phyloP scores from a whole-genome alignment of 208 protist species.

The Naegleria lovaniensis region DNA sequence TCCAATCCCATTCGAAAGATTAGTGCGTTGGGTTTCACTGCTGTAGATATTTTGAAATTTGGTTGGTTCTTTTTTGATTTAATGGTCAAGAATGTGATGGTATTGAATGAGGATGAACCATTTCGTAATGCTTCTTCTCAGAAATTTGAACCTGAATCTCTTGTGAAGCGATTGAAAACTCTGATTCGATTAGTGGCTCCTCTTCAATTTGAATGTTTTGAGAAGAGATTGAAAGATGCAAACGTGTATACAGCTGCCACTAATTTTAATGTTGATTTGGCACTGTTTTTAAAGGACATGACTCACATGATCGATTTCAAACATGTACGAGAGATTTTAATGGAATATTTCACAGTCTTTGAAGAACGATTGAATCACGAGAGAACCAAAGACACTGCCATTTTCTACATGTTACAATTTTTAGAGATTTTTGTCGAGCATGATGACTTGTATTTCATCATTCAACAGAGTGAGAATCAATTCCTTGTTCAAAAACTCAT shows the following conservation, averaged over 20 bases:
- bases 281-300: not conserved
- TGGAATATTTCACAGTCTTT: not conserved
- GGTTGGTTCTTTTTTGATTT: conserved; percentile 21
- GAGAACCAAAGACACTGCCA: not conserved
- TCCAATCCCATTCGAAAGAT: not conserved
- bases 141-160: not conserved
- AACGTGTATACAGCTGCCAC: not conserved
- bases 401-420: not conserved
- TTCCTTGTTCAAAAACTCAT: not conserved
- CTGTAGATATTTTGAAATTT: not conserved
- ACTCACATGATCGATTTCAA: not conserved
- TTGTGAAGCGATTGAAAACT: not conserved
- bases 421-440: not conserved
- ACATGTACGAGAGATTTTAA: not conserved
- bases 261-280: not conserved
- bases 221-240: not conserved
- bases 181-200: not conserved
- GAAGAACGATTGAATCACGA: not conserved
- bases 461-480: not conserved
- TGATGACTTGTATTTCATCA: not conserved
- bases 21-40: not conserved
- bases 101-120: not conserved
- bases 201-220: not conserved
- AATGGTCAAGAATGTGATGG: not conserved
- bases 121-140: not conserved